Conservation (phyloP, 2,329 filamentous ascomycete species). For the Arthrinium puccinioides region DNA sequence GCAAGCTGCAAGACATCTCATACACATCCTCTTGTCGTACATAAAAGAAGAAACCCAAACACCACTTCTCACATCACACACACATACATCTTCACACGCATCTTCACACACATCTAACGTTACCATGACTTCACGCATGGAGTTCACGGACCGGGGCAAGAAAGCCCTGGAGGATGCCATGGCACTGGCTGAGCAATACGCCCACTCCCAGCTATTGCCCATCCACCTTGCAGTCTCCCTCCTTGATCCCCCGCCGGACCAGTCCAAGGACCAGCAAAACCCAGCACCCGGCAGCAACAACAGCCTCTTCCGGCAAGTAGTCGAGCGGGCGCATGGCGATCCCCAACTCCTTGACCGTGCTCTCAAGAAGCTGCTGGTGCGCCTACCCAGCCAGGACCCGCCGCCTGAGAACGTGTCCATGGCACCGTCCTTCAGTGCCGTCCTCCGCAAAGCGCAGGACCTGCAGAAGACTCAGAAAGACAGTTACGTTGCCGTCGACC, state of each 20-base stretch:
- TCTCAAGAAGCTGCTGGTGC: constrained; percentile 86
- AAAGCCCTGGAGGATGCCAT: constrained; percentile 87
- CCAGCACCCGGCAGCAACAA: constrained; percentile 52
- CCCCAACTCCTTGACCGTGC: constrained; percentile 80
- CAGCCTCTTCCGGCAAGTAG: constrained; percentile 89
- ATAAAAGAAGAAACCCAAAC: too few relatives aligned
- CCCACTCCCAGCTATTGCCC: constrained; percentile 83
- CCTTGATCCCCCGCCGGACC: constrained; percentile 67
- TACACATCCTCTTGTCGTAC: too few relatives aligned
- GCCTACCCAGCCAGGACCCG: constrained; percentile 88
- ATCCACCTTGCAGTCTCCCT: constrained; percentile 82
- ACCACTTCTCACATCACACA: constrained; percentile 3
- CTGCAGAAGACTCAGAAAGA: constrained; percentile 97
- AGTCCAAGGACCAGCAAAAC: constrained; percentile 79
- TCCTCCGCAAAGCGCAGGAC: constrained; percentile 79
- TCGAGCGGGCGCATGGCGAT: constrained; percentile 91
- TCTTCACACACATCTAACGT: too few relatives aligned
- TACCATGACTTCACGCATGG: constrained; percentile 71
- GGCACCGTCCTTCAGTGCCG: constrained; percentile 72
- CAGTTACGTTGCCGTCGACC: constrained; percentile 87
- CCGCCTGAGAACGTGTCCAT: constrained; percentile 84
- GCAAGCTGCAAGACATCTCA: too few relatives aligned
- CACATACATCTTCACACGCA: constrained; percentile 21
- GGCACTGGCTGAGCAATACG: constrained; percentile 79
- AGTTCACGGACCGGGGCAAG: constrained; percentile 90